phyloP scores from a whole-genome alignment of 345 rosid species.

The Alliaria petiolata region DNA sequence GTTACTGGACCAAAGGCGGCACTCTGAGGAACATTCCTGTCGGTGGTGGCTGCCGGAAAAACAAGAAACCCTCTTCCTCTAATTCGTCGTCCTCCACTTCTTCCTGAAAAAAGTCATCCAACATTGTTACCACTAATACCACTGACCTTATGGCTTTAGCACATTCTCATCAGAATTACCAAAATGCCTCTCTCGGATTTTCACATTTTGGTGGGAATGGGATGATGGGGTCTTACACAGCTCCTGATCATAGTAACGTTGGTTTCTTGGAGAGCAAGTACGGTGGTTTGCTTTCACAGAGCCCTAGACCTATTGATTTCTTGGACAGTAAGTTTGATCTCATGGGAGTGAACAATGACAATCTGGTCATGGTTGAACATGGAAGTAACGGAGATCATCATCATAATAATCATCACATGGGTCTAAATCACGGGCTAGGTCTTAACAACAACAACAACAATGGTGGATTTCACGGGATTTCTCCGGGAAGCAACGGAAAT shows the following conservation, averaged over 20 bases:
- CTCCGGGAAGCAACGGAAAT: constrained; percentile 24
- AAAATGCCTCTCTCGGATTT: constrained; percentile 18
- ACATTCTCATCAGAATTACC: constrained; percentile 33
- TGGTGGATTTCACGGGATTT: constrained; percentile 26
- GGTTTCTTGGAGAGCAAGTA: constrained; percentile 36
- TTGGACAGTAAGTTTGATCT: constrained; percentile 34
- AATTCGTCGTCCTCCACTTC: constrained; percentile 33
- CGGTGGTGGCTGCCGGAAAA: constrained; percentile 95
- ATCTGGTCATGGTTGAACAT: constrained; percentile 27
- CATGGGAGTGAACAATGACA: constrained; percentile 33
- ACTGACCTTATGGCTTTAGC: constrained; percentile 30
- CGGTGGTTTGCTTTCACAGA: constrained; percentile 24
- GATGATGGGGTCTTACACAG: constrained; percentile 27
- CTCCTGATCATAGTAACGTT: constrained; percentile 22
- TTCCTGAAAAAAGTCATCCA: constrained; percentile 45
- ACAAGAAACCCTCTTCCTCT: constrained; percentile 51
- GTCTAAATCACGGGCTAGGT: constrained; percentile 28
- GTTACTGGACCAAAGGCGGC: constrained; percentile 99
- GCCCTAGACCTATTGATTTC: constrained; percentile 37
- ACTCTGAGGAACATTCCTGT: constrained; percentile 93
- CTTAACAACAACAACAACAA: constrained; percentile 17
- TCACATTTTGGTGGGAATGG: constrained; percentile 26
- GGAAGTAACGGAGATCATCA: constrained; percentile 29
- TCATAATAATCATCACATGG: constrained; percentile 18
- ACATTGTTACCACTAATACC: constrained; percentile 31